Evolutionary conservation across 768 basidiomycete species (phyloP).

Genomic region (Mrakia blollopis): DNA sequence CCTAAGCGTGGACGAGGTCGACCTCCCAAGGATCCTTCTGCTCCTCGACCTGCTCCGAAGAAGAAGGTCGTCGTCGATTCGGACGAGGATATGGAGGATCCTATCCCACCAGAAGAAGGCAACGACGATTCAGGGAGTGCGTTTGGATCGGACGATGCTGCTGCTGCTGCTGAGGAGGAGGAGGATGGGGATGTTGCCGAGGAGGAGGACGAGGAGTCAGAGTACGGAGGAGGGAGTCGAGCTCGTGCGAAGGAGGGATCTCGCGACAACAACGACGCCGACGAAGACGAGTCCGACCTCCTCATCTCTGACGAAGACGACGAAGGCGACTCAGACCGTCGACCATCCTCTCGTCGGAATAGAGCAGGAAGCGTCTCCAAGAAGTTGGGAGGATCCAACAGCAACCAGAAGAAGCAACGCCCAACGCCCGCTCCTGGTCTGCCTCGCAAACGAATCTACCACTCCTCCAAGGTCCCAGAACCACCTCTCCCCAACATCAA

Average conservation of each 20-base stretch:
- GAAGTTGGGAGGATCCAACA: neutral
- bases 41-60: neutral
- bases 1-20: neutral
- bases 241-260: neutral
- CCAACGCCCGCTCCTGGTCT: neutral
- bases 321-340: neutral
- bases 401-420: neutral
- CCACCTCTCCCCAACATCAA: neutral
- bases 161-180: too few species aligned
- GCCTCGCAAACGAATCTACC: neutral
- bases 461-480: too few species aligned
- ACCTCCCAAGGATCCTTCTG: neutral
- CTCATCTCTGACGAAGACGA: neutral
- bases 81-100: neutral
- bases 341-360: neutral
- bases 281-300: conserved; percentile 3
- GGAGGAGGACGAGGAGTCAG: neutral
- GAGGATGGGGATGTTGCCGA: neutral
- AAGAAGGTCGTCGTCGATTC: conserved; percentile 12
- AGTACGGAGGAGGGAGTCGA: neutral
- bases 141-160: too few species aligned
- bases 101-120: neutral
- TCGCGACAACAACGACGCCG: neutral
- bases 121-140: neutral
- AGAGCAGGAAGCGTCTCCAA: neutral